These are phyloP conservation scores for Talaromyces atroroseus DNA, from an alignment of 2,329 filamentous ascomycete genomes.

Conservation along the genomic window DNA sequence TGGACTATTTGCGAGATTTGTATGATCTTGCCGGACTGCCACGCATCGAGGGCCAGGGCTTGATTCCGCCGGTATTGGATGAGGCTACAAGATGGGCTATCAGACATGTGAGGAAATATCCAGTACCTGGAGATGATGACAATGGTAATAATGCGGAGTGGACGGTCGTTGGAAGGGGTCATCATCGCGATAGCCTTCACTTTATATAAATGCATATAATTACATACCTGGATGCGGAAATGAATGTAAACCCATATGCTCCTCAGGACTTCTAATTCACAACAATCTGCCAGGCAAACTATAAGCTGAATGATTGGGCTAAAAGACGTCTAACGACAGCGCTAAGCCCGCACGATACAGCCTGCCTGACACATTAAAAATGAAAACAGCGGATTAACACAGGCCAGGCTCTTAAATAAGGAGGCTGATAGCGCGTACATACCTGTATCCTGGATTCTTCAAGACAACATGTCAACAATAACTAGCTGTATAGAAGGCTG, in stretches of 20 bases:
- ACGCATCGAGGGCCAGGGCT: constrained; percentile 17
- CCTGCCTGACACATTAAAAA: not conserved
- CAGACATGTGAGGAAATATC: constrained; percentile 18
- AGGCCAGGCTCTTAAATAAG: too few species aligned
- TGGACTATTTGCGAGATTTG: constrained; percentile 16
- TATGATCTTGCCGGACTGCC: constrained; percentile 18
- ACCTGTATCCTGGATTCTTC: too few species aligned
- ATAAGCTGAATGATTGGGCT: not conserved
- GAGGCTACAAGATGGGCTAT: constrained; percentile 21
- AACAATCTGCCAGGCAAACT: not conserved
- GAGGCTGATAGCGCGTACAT: too few species aligned
- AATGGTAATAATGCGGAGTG: constrained; percentile 8
- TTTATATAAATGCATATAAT: constrained; percentile 16
- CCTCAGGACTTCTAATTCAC: too few species aligned
- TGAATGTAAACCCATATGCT: not conserved
- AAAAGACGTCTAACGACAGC: not conserved
- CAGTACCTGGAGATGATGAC: constrained; percentile 11
- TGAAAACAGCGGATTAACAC: too few species aligned
- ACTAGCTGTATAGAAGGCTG: constrained; percentile 4
- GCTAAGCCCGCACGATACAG: not conserved
- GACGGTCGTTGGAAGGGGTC: constrained; percentile 5
- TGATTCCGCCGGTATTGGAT: constrained; percentile 17
- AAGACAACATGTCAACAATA: not conserved
- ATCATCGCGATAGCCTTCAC: constrained; percentile 15
- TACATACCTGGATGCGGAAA: not conserved